phyloP scores from a whole-genome alignment of 306 rosid genomes.

The Cotoneaster glaucophyllus region DNA sequence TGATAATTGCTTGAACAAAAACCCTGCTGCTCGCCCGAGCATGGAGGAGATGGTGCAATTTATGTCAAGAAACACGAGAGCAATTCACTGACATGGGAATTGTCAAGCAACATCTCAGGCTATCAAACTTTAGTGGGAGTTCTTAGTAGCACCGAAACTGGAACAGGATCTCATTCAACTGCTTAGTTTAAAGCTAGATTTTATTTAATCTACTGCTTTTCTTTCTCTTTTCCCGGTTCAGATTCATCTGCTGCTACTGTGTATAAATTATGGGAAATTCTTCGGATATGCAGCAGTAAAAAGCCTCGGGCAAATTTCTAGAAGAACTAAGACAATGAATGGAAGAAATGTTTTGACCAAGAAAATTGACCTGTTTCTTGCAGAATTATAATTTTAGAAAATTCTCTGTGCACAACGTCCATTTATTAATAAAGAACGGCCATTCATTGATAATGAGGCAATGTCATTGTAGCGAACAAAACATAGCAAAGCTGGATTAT shows the following conservation, averaged over 20 bases:
- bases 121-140: not conserved
- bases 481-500: not conserved
- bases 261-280: too few species aligned
- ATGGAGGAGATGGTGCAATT: slow-evolving; percentile 63
- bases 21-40: slow-evolving; percentile 53
- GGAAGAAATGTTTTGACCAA: not conserved
- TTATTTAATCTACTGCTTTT: not conserved
- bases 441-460: not conserved
- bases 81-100: slow-evolving; percentile 69
- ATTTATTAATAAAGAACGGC: too few species aligned
- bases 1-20: slow-evolving; percentile 46
- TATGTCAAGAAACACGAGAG: slow-evolving; percentile 43
- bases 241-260: not conserved
- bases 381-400: not conserved
- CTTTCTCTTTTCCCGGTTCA: not conserved
- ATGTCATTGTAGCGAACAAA: too few species aligned
- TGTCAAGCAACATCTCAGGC: slow-evolving; percentile 21
- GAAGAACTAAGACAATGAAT: not conserved
- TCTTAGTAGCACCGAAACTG: not conserved
- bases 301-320: not conserved
- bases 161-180: not conserved
- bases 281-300: not conserved
- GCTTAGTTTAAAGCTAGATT: not conserved
- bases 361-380: not conserved
- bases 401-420: too few species aligned